Base-by-base conservation (phyloP, 768 basidiomycete genomes). In the Mycena olivaceomarginata region DNA sequence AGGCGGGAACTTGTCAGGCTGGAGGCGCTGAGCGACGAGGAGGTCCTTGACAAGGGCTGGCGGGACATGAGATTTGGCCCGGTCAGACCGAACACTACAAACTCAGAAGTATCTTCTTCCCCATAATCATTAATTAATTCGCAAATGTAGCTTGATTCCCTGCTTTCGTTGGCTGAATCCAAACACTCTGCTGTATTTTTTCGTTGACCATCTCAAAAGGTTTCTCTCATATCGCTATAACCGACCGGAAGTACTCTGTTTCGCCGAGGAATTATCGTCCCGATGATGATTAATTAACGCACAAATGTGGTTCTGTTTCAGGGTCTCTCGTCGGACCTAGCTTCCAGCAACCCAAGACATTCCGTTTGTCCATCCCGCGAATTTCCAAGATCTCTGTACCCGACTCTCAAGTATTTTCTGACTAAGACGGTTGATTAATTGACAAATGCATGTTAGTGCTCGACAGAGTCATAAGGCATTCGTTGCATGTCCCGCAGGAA, bases 1-100 rank as follows among this genome's bases (percentile, higher is more conserved):
- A 88, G 97, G 63, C 87, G 92, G 69, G 97, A 98, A 86, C 86
- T 95, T 45, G 86, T 87, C 20, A 84, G 97, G 68, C 86, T 98
- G 43, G 94, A 98, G 74, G 79, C 78, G 20, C 75, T 91, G 66
- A 86, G 83, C 53, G 90, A 91, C 74, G 85, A 86, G 64, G 85
- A 89, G 56, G 87, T 92, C 31, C 83, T 89, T 77, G 78, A 76
- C 20, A 89, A 87, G 8, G 77, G 85, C 51, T 83, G 88, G 81
- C 78, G 83, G 60, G 83, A 80, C 46, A 66, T 91, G 79, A 85
- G 81, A 80, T 90, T 91, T 84, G 86, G 87, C 16, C 80, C 31
- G 37, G 82, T 87, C 41, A 80, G 82, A 46, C 60, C 64, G 57
- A 20, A 70, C 45, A n/a, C 11, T 22, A 48, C 46, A 12, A 40